Percentiles rank a stretch among this genome's conserved stretches.
These are phyloP conservation scores for Ilyonectria sp. DNA, from an alignment of 2,329 filamentous ascomycete species.

Conservation along the genomic window DNA sequence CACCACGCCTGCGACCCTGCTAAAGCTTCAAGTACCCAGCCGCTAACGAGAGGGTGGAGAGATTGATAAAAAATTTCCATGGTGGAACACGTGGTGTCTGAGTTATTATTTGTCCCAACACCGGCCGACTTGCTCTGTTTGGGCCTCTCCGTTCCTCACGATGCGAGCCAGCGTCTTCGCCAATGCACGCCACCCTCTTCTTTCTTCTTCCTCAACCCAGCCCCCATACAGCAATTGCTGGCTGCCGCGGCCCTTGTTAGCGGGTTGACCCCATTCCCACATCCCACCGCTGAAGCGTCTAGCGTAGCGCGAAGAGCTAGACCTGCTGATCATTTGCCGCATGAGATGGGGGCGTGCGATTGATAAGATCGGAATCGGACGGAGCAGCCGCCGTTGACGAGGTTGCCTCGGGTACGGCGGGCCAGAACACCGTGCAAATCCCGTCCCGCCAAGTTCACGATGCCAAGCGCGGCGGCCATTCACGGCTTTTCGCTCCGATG, in stretches of 20 bases:
- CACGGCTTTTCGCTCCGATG: too few relatives aligned
- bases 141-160: background rate
- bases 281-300: background rate
- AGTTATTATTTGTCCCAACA: background rate
- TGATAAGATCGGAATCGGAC: conserved; percentile 23
- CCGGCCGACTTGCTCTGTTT: background rate
- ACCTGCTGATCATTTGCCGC: too few relatives aligned
- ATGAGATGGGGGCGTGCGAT: background rate
- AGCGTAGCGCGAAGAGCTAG: background rate
- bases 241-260: background rate
- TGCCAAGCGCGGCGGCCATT: too few relatives aligned
- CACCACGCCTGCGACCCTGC: background rate
- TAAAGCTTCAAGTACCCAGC: background rate
- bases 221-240: background rate
- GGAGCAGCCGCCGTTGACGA: background rate
- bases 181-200: background rate
- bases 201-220: background rate
- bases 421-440: too few relatives aligned
- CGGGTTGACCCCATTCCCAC: background rate
- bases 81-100: background rate
- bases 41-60: background rate
- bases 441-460: too few relatives aligned
- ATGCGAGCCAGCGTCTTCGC: background rate
- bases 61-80: background rate
- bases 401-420: background rate